phyloP scores from a whole-genome alignment of 2,329 filamentous ascomycete species.

The Aspergillus sclerotialis region DNA sequence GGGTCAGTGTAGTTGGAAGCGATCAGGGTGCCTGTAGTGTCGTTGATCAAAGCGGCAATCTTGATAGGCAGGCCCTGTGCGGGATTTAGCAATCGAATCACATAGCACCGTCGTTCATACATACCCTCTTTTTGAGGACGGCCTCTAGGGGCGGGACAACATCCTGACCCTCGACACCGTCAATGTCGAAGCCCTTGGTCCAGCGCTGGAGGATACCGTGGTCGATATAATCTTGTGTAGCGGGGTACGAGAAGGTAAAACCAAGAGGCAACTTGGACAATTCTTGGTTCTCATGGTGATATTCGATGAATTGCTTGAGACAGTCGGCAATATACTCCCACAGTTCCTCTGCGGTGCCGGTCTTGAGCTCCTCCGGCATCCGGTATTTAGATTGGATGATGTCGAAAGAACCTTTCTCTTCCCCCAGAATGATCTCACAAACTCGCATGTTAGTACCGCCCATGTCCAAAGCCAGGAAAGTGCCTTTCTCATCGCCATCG shows the following conservation, averaged over 20 bases:
- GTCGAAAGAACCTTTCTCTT: constrained; percentile 83
- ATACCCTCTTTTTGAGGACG: constrained; percentile 63
- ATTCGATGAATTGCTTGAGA: constrained; percentile 80
- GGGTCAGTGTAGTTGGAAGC: constrained; percentile 95
- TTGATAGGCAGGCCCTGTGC: constrained; percentile 78
- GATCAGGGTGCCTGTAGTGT: constrained; percentile 94
- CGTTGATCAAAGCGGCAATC: constrained; percentile 88
- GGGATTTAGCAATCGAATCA: constrained; percentile 11
- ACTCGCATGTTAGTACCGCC: constrained; percentile 93
- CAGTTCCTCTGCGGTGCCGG: constrained; percentile 72
- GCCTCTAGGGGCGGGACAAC: constrained; percentile 82
- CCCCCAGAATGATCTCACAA: constrained; percentile 82
- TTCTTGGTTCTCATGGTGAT: constrained; percentile 65
- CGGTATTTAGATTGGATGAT: constrained; percentile 95
- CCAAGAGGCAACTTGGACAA: constrained; percentile 64
- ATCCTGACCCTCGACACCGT: constrained; percentile 82
- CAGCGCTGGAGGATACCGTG: constrained; percentile 88
- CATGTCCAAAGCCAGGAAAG: constrained; percentile 87
- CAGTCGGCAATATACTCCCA: constrained; percentile 96
- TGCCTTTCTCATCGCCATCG: constrained; percentile 78
- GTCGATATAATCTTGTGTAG: constrained; percentile 87
- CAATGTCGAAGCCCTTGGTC: constrained; percentile 97
- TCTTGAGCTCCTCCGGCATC: constrained; percentile 89
- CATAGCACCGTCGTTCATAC: constrained; percentile 4
- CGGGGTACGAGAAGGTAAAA: constrained; percentile 95